Conservation (phyloP, 2,329 filamentous ascomycete genomes). For the Diaporthe sp. region DNA sequence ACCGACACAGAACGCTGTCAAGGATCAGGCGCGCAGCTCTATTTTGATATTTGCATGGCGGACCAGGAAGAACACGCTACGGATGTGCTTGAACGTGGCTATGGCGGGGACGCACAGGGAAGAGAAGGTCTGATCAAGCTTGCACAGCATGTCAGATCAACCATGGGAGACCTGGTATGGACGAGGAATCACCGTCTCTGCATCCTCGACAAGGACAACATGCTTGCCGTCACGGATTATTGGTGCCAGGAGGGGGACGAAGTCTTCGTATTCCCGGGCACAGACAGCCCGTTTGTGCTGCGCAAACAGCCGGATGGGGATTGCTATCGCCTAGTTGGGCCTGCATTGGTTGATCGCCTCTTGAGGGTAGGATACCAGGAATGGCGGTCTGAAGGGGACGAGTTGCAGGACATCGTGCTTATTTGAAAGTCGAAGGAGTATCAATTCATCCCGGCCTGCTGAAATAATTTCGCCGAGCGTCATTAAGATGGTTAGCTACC, state of each 20-base stretch:
- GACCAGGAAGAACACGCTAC: fast-evolving
- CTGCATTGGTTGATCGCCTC: constrained; percentile 8
- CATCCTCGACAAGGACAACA: not conserved
- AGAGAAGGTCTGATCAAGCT: not conserved
- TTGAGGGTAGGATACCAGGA: not conserved
- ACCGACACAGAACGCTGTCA: too few species aligned
- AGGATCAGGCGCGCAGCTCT: not conserved
- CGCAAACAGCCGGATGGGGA: not conserved
- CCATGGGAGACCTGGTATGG: fast-evolving
- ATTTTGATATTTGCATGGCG: not conserved
- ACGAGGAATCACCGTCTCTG: not conserved
- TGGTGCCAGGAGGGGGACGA: constrained; percentile 8
- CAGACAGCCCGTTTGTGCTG: constrained; percentile 1
- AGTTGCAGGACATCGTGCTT: constrained; percentile 11
- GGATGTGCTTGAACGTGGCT: not conserved
- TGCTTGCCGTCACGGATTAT: not conserved
- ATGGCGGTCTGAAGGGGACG: constrained; percentile 15
- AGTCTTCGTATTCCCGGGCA: not conserved
- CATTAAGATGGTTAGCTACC: not conserved
- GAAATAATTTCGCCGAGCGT: not conserved
- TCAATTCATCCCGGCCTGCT: not conserved
- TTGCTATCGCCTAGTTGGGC: constrained; percentile 12
- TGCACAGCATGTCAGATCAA: not conserved
- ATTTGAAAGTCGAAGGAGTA: constrained; percentile 6
- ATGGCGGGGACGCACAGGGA: not conserved